Base-by-base conservation (phyloP, 2,329 filamentous ascomycete genomes). In the Phialophora tarda region DNA sequence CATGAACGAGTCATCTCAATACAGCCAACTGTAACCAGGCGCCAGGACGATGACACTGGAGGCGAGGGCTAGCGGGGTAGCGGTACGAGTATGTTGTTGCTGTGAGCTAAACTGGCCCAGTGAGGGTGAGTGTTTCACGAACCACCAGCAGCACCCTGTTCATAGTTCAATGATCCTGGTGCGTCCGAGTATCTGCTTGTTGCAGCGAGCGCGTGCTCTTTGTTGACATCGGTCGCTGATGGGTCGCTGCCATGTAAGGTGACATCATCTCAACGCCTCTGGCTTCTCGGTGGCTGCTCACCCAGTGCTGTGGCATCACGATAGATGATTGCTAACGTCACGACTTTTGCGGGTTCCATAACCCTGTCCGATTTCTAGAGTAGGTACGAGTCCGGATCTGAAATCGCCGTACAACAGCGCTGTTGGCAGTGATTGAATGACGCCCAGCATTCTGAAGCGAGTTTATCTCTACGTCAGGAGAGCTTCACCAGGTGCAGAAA, bases 71-170 rank as follows among this genome's bases (percentile, higher is more conserved):
- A 10, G 30, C 10, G 30, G 30, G 30, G 30, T 11, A 32, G 10
- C 10, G 2, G 30, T 30, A 1, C 30, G 8, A 30, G 8, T 26
- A 26, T 32, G 30, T 32, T 32, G 30, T 32, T 10, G 30, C 11
- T 32, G 30, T 2, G 30, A 32, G 30, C 30, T 32, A 32, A 32
- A 32, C 8, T 28, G 28, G 28, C 28, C 1, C 32, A 6, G 12
- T 4, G 17, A 41, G 38, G 38, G 12, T 41, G 4, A 17, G 14
- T 41, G 2, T 44, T 41, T 8, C 17, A n/a, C 14, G 38, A 8
- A 44, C 38, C 38, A 8, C 11, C 38, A n/a, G 5, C 17, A 23
- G 73, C 73, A 71, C 82, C 78, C 48, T 82, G 80, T 55, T 83
- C 79, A 59, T n/a, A n/a, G n/a, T n/a, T n/a, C n/a, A n/a, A n/a